These are phyloP conservation scores for Annona cherimola DNA, from an alignment of 164 flowering plant species.

Conservation along the genomic window DNA sequence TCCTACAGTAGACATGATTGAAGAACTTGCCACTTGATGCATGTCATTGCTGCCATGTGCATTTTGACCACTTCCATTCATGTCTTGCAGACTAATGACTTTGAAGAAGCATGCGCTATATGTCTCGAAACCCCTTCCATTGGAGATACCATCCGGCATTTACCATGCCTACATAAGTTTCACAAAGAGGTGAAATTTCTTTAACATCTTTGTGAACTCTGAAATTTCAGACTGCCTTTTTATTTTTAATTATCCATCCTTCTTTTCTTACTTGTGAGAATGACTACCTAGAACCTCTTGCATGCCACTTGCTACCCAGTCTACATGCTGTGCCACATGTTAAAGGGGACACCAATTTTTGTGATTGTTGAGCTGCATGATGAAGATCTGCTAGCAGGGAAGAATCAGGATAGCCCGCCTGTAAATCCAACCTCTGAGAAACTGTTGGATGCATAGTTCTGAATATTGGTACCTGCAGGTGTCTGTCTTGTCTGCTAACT, in stretches of 20 bases:
- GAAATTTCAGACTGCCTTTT: background rate
- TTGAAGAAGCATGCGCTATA: conserved; percentile 75
- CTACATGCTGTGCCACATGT: background rate
- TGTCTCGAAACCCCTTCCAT: conserved; percentile 76
- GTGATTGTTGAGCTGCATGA: background rate
- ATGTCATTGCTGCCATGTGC: too few species aligned
- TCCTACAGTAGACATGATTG: too few species aligned
- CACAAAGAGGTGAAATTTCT: conserved; percentile 72
- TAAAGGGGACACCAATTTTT: background rate
- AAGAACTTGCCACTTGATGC: too few species aligned
- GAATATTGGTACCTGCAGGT: too few species aligned
- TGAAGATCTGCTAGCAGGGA: too few species aligned
- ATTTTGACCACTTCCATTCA: background rate
- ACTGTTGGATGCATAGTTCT: too few species aligned
- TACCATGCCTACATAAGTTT: conserved; percentile 95
- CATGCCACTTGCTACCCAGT: background rate
- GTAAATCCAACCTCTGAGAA: background rate
- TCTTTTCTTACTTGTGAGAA: background rate
- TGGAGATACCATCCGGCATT: conserved; percentile 88
- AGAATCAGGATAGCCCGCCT: background rate
- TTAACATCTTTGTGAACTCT: background rate
- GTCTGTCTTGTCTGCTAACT: background rate
- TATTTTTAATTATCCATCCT: background rate
- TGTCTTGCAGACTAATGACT: conserved; percentile 41
- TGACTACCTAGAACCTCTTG: background rate